Evolutionary conservation across 768 basidiomycete species (phyloP).

Genomic region (Leccinum fibrillosum): DNA sequence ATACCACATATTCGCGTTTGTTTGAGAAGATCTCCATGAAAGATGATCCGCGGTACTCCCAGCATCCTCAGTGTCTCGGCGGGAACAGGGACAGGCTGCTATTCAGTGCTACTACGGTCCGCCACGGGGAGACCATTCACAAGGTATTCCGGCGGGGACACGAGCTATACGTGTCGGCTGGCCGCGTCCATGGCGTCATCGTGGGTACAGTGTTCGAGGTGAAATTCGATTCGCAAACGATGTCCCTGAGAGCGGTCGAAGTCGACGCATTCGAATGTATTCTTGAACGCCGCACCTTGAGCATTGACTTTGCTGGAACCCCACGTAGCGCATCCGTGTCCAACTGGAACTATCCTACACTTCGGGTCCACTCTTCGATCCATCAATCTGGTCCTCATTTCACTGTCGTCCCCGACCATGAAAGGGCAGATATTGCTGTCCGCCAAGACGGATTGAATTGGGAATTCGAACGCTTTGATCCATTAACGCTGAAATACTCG

Average conservation of each 20-base stretch:
- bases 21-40: conserved; percentile 1
- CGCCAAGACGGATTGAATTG: conserved; percentile 2
- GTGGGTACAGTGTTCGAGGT: conserved; percentile 14
- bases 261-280: conserved; percentile 13
- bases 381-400: conserved; percentile 2
- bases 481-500: conserved; percentile 9
- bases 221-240: neutral
- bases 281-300: conserved; percentile 9
- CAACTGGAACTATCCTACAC: conserved; percentile 9
- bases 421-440: conserved; percentile 12
- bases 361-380: conserved; percentile 8
- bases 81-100: conserved; percentile 14
- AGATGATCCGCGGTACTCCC: neutral
- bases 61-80: conserved; percentile 22
- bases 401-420: conserved; percentile 5
- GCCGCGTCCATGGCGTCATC: conserved; percentile 17
- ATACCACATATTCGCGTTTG: conserved; percentile 15
- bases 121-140: conserved; percentile 10
- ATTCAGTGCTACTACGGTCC: conserved; percentile 15
- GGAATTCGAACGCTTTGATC: conserved; percentile 17
- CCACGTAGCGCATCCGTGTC: conserved; percentile 6
- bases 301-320: neutral
- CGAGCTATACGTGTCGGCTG: conserved; percentile 14
- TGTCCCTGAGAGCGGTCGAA: conserved; percentile 10
- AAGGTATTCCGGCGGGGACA: conserved; percentile 4